A percentile compares a stretch with the other conserved stretches of the same genome.
phyloP scores from a whole-genome alignment of 1,139 yeast species.

The Blastobotrys raffinosifermentans region DNA sequence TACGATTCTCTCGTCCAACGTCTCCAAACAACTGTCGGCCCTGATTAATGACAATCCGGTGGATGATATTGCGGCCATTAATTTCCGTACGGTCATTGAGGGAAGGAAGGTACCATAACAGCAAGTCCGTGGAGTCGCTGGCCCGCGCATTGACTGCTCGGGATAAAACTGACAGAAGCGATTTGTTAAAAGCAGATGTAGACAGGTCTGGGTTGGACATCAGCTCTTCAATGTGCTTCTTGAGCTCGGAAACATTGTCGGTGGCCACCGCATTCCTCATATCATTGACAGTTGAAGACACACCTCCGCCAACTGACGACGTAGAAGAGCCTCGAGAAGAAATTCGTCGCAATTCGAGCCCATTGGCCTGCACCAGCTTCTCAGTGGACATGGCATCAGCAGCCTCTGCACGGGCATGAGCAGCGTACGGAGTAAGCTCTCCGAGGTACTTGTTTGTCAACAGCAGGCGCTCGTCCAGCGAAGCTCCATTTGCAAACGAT shows the following conservation, averaged over 20 bases:
- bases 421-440: slow-evolving; percentile 38
- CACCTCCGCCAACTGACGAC: slow-evolving; percentile 12
- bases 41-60: slow-evolving; percentile 68
- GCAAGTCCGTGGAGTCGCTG: slow-evolving; percentile 47
- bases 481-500: slow-evolving; percentile 64
- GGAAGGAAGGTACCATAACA: slow-evolving; percentile 45
- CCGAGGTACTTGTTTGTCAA: slow-evolving; percentile 52
- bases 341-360: slow-evolving; percentile 11
- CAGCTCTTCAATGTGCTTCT: slow-evolving; percentile 8
- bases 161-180: slow-evolving; percentile 52
- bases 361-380: slow-evolving; percentile 8
- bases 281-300: slow-evolving; percentile 12
- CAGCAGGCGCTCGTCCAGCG: slow-evolving; percentile 49
- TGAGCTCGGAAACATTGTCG: slow-evolving; percentile 29
- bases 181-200: slow-evolving; percentile 31
- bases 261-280: slow-evolving; percentile 17
- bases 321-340: slow-evolving; percentile 11
- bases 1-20: slow-evolving; percentile 8
- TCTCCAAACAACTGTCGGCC: slow-evolving; percentile 46
- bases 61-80: slow-evolving; percentile 78
- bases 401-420: slow-evolving; percentile 6
- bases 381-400: slow-evolving; percentile 10
- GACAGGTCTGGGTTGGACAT: slow-evolving; percentile 9
- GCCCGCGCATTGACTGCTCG: slow-evolving; percentile 55
- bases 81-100: slow-evolving; percentile 65